These are phyloP conservation scores for Thelonectria olida DNA, from an alignment of 2,329 filamentous ascomycete species.

Conservation along the genomic window DNA sequence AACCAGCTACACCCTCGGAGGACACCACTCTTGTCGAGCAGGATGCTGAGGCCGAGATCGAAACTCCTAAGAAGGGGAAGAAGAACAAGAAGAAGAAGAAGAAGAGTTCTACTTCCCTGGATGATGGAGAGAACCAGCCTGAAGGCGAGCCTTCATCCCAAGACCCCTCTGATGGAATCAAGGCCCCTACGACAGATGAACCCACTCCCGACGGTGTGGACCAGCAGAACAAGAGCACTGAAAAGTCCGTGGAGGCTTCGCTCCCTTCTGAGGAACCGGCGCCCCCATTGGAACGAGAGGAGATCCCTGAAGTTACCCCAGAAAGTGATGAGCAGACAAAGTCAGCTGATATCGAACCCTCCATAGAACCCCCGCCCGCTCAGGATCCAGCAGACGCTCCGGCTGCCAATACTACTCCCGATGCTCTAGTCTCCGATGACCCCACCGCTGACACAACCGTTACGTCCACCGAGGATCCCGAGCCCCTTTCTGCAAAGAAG, in stretches of 20 bases:
- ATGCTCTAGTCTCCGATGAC: constrained; percentile 22
- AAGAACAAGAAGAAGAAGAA: constrained; percentile 52
- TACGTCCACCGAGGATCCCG: constrained; percentile 31
- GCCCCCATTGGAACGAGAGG: constrained; percentile 23
- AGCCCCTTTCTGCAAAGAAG: constrained; percentile 34
- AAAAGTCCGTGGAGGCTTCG: constrained; percentile 15
- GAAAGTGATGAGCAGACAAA: constrained; percentile 35
- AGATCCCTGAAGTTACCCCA: constrained; percentile 30
- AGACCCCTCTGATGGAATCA: constrained; percentile 18
- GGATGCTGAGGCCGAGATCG: constrained; percentile 6
- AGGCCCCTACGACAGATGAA: constrained; percentile 16
- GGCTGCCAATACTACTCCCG: constrained; percentile 21
- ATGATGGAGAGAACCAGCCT: constrained; percentile 26
- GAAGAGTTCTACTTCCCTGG: constrained; percentile 27
- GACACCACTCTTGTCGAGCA: constrained; percentile 13
- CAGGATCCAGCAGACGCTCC: constrained; percentile 32
- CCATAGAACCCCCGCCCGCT: constrained; percentile 29
- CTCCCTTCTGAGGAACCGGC: constrained; percentile 17
- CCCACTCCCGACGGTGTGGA: constrained; percentile 6
- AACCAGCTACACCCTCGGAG: neutral
- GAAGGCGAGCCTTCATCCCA: constrained; percentile 23
- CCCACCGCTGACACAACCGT: constrained; percentile 21
- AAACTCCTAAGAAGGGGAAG: constrained; percentile 38
- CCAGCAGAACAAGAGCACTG: constrained; percentile 9
- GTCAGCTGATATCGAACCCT: constrained; percentile 37